Evolutionary conservation across 345 rosid species (phyloP).

Genomic region (Eucalyptus regnans): DNA sequence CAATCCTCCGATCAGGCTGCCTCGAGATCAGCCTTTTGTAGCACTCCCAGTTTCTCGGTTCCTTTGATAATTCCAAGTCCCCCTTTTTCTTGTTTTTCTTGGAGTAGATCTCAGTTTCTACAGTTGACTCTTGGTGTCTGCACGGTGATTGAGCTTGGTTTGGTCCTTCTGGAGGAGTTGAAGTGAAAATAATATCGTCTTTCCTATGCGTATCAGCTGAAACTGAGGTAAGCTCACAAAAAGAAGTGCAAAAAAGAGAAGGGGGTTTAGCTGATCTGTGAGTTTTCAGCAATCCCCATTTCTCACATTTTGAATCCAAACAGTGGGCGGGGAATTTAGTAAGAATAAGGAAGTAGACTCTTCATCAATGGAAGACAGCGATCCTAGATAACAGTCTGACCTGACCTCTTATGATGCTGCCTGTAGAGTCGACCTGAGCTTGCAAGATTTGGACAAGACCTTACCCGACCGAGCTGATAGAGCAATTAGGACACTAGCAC

Average conservation of each 20-base stretch:
- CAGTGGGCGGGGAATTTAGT: not conserved
- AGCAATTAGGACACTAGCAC: constrained; percentile 37
- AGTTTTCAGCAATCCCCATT: not conserved
- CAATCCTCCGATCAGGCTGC: not conserved
- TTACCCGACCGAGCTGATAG: constrained; percentile 52
- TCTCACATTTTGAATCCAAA: not conserved
- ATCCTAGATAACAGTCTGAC: constrained; percentile 19
- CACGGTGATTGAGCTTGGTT: not conserved
- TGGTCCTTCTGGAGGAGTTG: not conserved
- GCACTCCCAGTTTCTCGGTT: not conserved
- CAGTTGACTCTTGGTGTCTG: not conserved
- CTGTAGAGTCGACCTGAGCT: constrained; percentile 49
- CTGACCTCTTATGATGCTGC: constrained; percentile 57
- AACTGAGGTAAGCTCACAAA: not conserved
- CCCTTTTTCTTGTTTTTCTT: not conserved
- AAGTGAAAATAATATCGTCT: not conserved
- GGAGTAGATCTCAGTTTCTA: not conserved
- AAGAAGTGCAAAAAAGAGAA: not conserved
- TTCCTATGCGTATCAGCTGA: not conserved
- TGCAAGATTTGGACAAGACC: constrained; percentile 44
- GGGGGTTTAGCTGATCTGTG: not conserved
- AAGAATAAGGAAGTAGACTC: not conserved
- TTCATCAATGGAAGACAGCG: not conserved
- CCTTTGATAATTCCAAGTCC: not conserved
- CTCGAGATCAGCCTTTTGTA: not conserved